phyloP scores from a whole-genome alignment of 495 filamentous ascomycete genomes.

The Hyaloscypha variabilis region DNA sequence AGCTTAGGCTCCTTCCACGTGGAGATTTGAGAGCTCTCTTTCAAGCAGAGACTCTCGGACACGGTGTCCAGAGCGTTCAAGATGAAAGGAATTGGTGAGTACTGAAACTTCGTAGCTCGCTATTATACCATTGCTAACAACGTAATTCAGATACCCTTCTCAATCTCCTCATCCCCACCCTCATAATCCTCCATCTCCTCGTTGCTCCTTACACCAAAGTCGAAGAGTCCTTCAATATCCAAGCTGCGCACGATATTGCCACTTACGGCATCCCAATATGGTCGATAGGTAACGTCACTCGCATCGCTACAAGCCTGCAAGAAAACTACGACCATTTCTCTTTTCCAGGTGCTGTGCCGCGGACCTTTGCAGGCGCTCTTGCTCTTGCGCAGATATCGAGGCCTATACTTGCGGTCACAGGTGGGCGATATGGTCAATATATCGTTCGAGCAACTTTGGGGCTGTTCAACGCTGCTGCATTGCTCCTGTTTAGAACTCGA shows the following conservation, averaged over 20 bases:
- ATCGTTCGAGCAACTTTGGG: constrained; percentile 79
- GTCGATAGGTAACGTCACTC: constrained; percentile 44
- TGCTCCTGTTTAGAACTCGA: constrained; percentile 65
- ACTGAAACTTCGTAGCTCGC: neutral
- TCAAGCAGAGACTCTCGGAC: neutral
- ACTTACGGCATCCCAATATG: constrained; percentile 76
- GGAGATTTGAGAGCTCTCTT: constrained; percentile 12
- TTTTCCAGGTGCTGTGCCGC: constrained; percentile 89
- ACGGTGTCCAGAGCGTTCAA: constrained; percentile 8
- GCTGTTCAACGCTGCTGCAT: constrained; percentile 68
- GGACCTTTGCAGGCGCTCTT: constrained; percentile 84
- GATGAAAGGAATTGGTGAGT: constrained; percentile 24
- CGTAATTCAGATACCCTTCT: constrained; percentile 51
- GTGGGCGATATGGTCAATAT: constrained; percentile 43
- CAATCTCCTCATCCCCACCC: constrained; percentile 57
- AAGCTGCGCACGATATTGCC: constrained; percentile 90
- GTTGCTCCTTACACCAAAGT: constrained; percentile 95
- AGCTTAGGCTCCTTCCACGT: constrained; percentile 12
- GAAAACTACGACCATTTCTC: constrained; percentile 84
- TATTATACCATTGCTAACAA: constrained; percentile 3
- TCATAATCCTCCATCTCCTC: constrained; percentile 76
- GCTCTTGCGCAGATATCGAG: constrained; percentile 69
- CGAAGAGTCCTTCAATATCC: constrained; percentile 97
- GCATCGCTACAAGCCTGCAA: constrained; percentile 42
- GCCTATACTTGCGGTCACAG: constrained; percentile 56